These are phyloP conservation scores for Penicillium cinerascens DNA, from an alignment of 495 filamentous ascomycete genomes.

Conservation along the genomic window DNA sequence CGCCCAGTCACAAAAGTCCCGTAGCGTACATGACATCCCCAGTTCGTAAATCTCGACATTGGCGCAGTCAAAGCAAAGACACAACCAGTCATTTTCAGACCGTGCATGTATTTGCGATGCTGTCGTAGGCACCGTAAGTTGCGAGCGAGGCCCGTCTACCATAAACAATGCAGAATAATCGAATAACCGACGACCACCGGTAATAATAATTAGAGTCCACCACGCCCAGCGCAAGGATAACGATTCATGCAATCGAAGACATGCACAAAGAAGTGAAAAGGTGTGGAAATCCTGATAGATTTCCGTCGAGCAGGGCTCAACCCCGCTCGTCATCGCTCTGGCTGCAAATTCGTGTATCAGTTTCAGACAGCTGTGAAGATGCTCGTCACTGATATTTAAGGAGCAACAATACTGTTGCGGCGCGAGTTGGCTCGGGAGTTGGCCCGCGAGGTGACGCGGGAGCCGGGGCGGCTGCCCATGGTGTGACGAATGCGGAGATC, in stretches of 20 bases:
- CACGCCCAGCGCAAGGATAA: constrained; percentile 23
- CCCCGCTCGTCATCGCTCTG: not conserved
- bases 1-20: not conserved
- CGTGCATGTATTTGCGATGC: not conserved
- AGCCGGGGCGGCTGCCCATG: constrained; percentile 40
- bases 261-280: constrained; percentile 24
- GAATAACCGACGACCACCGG: constrained; percentile 1
- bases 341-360: not conserved
- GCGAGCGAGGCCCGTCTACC: not conserved
- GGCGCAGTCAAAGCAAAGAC: not conserved
- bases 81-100: not conserved
- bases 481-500: constrained; percentile 45
- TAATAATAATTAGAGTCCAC: constrained; percentile 14
- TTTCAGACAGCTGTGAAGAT: not conserved
- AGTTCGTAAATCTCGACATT: not conserved
- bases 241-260: constrained; percentile 17
- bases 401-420: constrained; percentile 30
- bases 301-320: not conserved
- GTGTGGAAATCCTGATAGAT: constrained; percentile 14
- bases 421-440: constrained; percentile 34
- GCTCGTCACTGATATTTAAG: not conserved
- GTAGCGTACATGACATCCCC: constrained; percentile 1
- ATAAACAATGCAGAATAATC: not conserved
- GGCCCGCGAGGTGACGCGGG: constrained; percentile 31
- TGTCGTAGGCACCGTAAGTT: not conserved